phyloP scores from a whole-genome alignment of 192 early-diverging fungal species.

The Cladochytrium replicatum region DNA sequence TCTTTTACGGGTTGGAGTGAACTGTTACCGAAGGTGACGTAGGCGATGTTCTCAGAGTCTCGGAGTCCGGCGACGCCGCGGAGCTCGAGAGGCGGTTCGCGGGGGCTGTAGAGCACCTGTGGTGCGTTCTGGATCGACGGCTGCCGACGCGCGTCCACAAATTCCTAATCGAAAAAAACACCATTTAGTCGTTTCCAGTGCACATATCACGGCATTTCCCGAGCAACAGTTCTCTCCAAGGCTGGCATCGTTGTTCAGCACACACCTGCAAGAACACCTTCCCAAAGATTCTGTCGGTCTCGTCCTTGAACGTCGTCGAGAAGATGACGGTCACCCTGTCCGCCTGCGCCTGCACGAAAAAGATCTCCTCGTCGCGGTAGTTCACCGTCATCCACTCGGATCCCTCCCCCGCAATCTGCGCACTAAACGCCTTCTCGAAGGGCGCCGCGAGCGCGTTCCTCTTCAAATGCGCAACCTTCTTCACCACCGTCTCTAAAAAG shows the following conservation, averaged over 20 bases:
- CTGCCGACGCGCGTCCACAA: conserved; percentile 93
- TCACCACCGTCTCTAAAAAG: conserved; percentile 54
- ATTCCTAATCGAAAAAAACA: conserved; percentile 55
- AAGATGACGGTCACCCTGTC: conserved; percentile 98
- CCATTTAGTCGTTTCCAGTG: not conserved
- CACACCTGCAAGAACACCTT: conserved; percentile 89
- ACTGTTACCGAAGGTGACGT: conserved; percentile 89
- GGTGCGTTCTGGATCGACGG: conserved; percentile 88
- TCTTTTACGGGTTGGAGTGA: no score
- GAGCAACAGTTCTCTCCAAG: no score
- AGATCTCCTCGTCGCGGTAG: conserved; percentile 89
- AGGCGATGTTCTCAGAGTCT: conserved; percentile 81
- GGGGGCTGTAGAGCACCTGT: conserved; percentile 83
- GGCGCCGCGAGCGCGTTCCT: conserved; percentile 90
- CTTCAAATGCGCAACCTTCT: conserved; percentile 81
- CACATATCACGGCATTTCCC: not conserved
- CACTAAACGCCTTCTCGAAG: conserved; percentile 80
- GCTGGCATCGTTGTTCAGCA: no score
- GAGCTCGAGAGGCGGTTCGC: conserved; percentile 92
- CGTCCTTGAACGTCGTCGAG: conserved; percentile 93
- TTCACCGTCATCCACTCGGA: conserved; percentile 81
- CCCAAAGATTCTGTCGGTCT: conserved; percentile 91
- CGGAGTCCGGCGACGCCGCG: conserved; percentile 55
- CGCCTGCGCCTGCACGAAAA: conserved; percentile 78
- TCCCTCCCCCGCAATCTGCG: conserved; percentile 64